Base-by-base conservation (phyloP, 306 rosid species). In the Cicer yamashitae region DNA sequence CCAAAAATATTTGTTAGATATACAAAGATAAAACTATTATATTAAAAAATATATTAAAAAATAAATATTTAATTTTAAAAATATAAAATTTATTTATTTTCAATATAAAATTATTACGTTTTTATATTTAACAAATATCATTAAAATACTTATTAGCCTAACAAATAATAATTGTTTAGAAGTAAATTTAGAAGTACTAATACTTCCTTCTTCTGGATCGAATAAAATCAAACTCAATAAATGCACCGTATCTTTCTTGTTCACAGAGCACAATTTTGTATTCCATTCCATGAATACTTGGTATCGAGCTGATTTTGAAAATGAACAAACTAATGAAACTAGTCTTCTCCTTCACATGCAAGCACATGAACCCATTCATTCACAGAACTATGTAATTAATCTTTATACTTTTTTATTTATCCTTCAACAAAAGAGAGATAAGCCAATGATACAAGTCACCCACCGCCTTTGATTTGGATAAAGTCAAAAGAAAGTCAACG, bases 321-420 rank as follows among this genome's bases (percentile, higher is more conserved):
- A 56, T 44, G 50, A 20, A 66, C 64, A 18, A 63, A 66, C 43
- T 34, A 59, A 59, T 30, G 44, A 34, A 60, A 79, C 1, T 8
- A 56, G 81, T 80, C 79, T 86, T 60, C 52, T 45, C 60, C 70
- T 43, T 74, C 93, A 87, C 90, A 75, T 87, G 90, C 81, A 75
- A 63, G 76, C 90, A 80, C 84, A 77, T 89, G 91, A 71, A 63
- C 39, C 25, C 20, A 54, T 15, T 74, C 20, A 54, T 15, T 74
- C 65, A 22, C 10, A 51, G 18, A 54, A 71, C 34, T 46, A 70
- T 59, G 43, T 59, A 22, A 34, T 10, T 41, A 7, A 37, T 43
- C 18, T 44, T 10, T 10, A 43, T 18, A 8, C 17, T 65, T 65
- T 9, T 18, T 22, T 22, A 18, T 10, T 45, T 3, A 40, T 2